A percentile compares a stretch with the other conserved stretches of the same genome.
These are phyloP conservation scores for Podaxis carcinomalis DNA, from an alignment of 768 basidiomycete genomes.

Conservation along the genomic window DNA sequence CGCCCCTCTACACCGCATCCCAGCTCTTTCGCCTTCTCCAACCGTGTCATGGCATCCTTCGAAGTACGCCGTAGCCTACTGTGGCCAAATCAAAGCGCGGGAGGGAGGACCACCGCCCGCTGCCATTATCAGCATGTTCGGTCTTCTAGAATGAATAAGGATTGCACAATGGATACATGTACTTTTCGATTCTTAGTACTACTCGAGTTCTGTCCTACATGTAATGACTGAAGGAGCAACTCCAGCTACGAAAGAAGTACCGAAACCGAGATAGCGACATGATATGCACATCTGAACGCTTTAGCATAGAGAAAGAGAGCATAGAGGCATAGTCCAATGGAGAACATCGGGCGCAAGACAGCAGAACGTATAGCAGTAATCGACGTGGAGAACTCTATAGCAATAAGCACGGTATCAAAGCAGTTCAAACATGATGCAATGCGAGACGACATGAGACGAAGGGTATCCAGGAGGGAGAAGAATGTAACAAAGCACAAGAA, in stretches of 20 bases:
- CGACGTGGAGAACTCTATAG: constrained; percentile 6
- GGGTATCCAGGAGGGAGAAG: background rate
- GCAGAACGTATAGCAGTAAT: constrained; percentile 10
- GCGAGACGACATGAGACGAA: constrained; percentile 2
- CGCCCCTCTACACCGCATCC: constrained; percentile 69
- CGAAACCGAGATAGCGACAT: constrained; percentile 12
- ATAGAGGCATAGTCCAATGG: constrained; percentile 14
- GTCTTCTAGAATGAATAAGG: constrained; percentile 34
- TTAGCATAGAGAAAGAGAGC: constrained; percentile 9
- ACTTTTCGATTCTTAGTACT: background rate
- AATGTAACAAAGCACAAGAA: background rate
- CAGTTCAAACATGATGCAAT: constrained; percentile 6
- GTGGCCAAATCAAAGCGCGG: constrained; percentile 65
- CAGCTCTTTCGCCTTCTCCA: constrained; percentile 65
- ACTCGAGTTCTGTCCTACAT: background rate
- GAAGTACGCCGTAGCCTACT: constrained; percentile 77
- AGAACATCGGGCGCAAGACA: background rate
- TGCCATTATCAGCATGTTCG: constrained; percentile 73
- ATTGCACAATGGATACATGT: background rate
- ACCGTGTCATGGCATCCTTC: constrained; percentile 83
- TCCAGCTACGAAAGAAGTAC: background rate
- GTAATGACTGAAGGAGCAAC: background rate
- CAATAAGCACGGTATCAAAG: constrained; percentile 11
- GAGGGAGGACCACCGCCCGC: constrained; percentile 64
- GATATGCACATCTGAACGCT: background rate